Conservation (phyloP, 306 rosid species). For the Rosa lucieae region DNA sequence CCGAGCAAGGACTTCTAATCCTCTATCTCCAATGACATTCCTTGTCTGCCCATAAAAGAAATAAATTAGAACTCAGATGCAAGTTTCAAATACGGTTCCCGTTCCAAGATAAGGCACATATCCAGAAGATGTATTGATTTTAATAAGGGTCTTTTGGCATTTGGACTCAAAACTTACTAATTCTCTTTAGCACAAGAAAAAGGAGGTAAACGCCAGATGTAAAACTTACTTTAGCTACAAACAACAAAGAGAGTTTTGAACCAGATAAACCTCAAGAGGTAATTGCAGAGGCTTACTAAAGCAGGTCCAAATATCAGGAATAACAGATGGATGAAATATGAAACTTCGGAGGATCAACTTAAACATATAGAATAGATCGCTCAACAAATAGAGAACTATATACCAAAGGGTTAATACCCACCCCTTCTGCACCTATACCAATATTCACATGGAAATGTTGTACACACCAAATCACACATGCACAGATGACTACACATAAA, state of each 20-base stretch:
- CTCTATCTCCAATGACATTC: slow-evolving; percentile 95
- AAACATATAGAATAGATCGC: neutral
- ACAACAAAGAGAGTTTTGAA: neutral
- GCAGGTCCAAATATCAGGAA: neutral
- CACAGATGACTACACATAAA: neutral
- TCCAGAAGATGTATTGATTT: neutral
- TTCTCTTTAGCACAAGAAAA: neutral
- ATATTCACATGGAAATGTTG: neutral
- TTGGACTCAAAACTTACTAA: neutral
- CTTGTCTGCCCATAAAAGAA: slow-evolving; percentile 65
- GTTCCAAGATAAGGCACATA: slow-evolving; percentile 12
- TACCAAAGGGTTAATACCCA: neutral
- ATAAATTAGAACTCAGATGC: slow-evolving; percentile 3
- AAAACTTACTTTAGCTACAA: neutral
- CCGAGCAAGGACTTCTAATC: slow-evolving; percentile 81
- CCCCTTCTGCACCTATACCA: neutral
- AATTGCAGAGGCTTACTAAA: neutral
- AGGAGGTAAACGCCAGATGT: neutral
- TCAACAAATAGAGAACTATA: neutral
- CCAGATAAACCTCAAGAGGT: neutral
- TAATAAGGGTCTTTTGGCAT: neutral
- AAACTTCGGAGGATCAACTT: neutral
- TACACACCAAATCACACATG: neutral
- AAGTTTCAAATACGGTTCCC: slow-evolving; percentile 16
- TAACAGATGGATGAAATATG: neutral